Percentiles rank a stretch among this genome's conserved stretches.
phyloP scores from a whole-genome alignment of 306 rosid species.

The Elaeagnus macrophylla region DNA sequence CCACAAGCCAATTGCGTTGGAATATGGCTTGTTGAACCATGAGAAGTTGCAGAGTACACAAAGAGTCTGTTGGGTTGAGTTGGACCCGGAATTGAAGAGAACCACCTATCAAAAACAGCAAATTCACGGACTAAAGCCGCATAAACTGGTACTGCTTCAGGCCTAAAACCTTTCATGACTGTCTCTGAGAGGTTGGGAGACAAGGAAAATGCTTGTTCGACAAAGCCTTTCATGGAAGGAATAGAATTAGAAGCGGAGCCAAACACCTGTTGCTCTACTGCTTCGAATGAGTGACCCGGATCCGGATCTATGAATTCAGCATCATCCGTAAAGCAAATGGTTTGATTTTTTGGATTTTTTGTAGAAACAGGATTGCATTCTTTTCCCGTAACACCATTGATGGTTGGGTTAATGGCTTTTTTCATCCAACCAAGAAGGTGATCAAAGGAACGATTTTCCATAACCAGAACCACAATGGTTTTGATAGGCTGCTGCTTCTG shows the following conservation, averaged over 20 bases:
- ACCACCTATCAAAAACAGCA: conserved; percentile 91
- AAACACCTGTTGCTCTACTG: conserved; percentile 73
- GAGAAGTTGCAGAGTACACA: conserved; percentile 94
- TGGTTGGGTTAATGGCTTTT: conserved; percentile 50
- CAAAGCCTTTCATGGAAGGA: conserved; percentile 94
- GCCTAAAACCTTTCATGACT: conserved; percentile 88
- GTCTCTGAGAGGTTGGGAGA: conserved; percentile 68
- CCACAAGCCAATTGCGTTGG: conserved; percentile 78
- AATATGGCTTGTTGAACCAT: conserved; percentile 88
- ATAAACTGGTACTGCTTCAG: conserved; percentile 74
- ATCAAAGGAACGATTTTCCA: conserved; percentile 97
- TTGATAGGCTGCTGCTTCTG: conserved; percentile 52
- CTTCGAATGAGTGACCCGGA: conserved; percentile 97
- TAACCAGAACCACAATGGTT: conserved; percentile 74
- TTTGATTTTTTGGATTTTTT: conserved; percentile 23
- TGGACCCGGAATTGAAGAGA: conserved; percentile 94
- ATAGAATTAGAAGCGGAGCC: conserved; percentile 41
- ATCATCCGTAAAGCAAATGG: conserved; percentile 78
- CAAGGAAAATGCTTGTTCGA: conserved; percentile 76
- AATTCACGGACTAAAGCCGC: conserved; percentile 65
- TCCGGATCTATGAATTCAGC: conserved; percentile 98
- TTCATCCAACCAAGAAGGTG: conserved; percentile 98
- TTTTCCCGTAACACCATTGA: conserved; percentile 80
- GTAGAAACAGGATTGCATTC: conserved; percentile 89
- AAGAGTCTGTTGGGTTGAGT: conserved; percentile 96